Evolutionary conservation across 2,329 filamentous ascomycete species (phyloP).

Genomic region (Exophiala xenobiotica): DNA sequence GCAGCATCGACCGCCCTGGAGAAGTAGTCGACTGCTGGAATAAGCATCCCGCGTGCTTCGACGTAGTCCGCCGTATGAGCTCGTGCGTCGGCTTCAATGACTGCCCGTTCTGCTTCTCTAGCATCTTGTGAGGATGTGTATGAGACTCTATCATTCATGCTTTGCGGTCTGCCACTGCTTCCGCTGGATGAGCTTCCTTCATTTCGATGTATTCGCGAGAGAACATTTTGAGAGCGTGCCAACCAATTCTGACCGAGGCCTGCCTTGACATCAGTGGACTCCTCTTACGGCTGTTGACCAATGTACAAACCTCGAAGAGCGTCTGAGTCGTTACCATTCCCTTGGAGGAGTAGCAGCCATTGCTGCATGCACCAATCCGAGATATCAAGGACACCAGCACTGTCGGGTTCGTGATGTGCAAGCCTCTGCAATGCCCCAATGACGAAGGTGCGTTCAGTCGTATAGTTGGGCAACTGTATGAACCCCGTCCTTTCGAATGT

Average conservation of each 20-base stretch:
- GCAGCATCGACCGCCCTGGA: conserved; percentile 48
- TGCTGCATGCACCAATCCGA: conserved; percentile 51
- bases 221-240: conserved; percentile 49
- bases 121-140: conserved; percentile 31
- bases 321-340: conserved; percentile 45
- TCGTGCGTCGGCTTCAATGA: conserved; percentile 39
- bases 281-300: conserved; percentile 9
- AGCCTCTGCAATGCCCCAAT: conserved; percentile 44
- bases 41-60: conserved; percentile 52
- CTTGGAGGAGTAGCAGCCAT: conserved; percentile 47
- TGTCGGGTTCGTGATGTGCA: conserved; percentile 51
- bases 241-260: conserved; percentile 55
- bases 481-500: conserved; percentile 17
- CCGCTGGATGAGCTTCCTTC: conserved; percentile 41
- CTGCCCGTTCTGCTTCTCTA: conserved; percentile 33
- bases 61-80: conserved; percentile 48
- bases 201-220: conserved; percentile 49
- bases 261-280: conserved; percentile 25
- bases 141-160: conserved; percentile 13
- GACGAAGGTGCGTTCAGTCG: conserved; percentile 16
- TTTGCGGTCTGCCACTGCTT: conserved; percentile 32
- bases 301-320: conserved; percentile 42
- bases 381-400: conserved; percentile 46
- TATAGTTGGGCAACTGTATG: conserved; percentile 11
- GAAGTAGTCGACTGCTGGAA: conserved; percentile 54